These are phyloP conservation scores for Apiotrichum veenhuisii DNA, from an alignment of 1,284 basidiomycete species.

Conservation along the genomic window DNA sequence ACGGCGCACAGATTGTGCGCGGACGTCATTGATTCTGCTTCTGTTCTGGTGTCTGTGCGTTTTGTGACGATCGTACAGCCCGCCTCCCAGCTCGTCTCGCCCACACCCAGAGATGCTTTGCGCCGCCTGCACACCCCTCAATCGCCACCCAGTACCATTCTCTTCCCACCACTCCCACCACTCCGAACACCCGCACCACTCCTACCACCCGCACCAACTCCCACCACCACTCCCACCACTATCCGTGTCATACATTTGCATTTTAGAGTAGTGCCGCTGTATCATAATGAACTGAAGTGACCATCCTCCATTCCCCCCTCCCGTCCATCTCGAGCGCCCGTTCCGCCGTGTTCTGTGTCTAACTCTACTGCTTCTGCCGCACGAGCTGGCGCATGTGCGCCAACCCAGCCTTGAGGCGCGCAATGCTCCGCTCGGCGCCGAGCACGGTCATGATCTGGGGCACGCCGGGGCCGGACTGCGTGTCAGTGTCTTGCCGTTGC, in stretches of 20 bases:
- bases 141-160: no score
- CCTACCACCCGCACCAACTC: neutral
- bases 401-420: slow-evolving; percentile 23
- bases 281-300: neutral
- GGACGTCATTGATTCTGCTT: no score
- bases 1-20: no score
- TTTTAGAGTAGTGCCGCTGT: neutral
- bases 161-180: no score
- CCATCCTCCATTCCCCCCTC: no score
- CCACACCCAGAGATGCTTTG: no score
- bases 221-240: neutral
- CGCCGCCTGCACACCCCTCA: no score
- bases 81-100: no score
- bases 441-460: slow-evolving; percentile 34
- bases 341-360: neutral
- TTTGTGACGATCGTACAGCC: no score
- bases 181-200: neutral
- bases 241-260: no score
- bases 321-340: neutral
- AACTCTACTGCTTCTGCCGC: neutral
- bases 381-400: slow-evolving; percentile 5
- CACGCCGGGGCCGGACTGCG: slow-evolving; percentile 32
- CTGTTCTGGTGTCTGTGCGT: no score
- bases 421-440: slow-evolving; percentile 23
- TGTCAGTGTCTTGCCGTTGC: neutral